Evolutionary conservation across 495 filamentous ascomycete species (phyloP).

Genomic region (Trichoderma gamsii): DNA sequence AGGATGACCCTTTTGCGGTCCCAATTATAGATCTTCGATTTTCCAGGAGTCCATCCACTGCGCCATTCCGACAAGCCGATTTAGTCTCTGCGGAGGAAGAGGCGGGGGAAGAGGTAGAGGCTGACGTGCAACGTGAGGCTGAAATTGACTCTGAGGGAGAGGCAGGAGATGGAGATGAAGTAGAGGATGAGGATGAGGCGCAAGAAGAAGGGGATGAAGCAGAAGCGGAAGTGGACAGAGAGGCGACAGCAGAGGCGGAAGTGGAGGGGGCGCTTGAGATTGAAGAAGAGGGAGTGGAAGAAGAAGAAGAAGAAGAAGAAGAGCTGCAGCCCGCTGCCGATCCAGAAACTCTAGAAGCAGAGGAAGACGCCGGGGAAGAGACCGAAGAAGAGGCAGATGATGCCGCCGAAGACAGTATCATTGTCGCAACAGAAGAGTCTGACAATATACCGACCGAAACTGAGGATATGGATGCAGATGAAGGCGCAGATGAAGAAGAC

Average conservation of each 20-base stretch:
- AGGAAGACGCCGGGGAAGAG: background rate
- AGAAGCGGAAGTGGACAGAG: background rate
- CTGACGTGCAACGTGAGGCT: slow-evolving; percentile 17
- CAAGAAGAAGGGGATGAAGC: background rate
- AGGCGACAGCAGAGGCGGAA: background rate
- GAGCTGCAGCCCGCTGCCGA: background rate
- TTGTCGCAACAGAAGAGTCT: background rate
- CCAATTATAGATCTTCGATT: slow-evolving; percentile 34
- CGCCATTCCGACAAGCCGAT: slow-evolving; percentile 44
- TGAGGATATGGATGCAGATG: background rate
- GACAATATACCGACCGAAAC: background rate
- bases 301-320: background rate
- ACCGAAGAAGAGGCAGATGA: slow-evolving; percentile 1
- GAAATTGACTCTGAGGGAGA: background rate
- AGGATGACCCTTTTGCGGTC: slow-evolving; percentile 26
- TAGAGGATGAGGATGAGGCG: background rate
- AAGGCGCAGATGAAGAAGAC: background rate
- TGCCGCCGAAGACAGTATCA: slow-evolving; percentile 4
- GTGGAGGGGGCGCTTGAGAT: background rate
- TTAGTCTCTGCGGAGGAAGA: slow-evolving; percentile 20
- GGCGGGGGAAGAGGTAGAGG: slow-evolving; percentile 17
- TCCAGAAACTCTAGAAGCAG: background rate
- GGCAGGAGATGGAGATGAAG: background rate
- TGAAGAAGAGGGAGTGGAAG: background rate
- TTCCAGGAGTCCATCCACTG: slow-evolving; percentile 46